These are phyloP conservation scores for Pichia sporocuriosa DNA, from an alignment of 805 yeast species.

Conservation along the genomic window DNA sequence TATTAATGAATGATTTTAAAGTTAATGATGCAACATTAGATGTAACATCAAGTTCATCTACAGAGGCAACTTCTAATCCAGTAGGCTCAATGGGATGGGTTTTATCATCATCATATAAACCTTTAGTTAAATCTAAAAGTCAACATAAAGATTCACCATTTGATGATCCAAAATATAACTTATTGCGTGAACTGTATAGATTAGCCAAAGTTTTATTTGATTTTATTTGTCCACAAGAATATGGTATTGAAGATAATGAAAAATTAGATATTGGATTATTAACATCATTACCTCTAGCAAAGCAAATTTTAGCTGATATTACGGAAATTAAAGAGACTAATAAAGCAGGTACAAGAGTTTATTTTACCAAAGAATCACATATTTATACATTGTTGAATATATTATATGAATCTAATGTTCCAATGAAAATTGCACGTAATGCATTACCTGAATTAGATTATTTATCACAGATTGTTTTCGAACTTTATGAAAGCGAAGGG, in stretches of 20 bases:
- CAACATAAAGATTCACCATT: constrained; percentile 40
- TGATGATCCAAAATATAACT: constrained; percentile 72
- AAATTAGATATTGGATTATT: constrained; percentile 92
- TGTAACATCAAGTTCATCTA: constrained; percentile 19
- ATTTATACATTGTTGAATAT: constrained; percentile 90
- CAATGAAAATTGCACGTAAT: constrained; percentile 92
- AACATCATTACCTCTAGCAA: constrained; percentile 90
- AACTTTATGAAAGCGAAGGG: constrained; percentile 74
- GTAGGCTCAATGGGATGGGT: constrained; percentile 77
- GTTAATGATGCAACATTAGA: constrained; percentile 38
- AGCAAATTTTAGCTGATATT: constrained; percentile 76
- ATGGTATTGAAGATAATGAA: constrained; percentile 93
- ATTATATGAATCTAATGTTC: constrained; percentile 84
- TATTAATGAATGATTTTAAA: constrained; percentile 72
- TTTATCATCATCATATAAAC: constrained; percentile 31
- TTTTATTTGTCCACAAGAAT: constrained; percentile 97
- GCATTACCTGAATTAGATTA: constrained; percentile 96
- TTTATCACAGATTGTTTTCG: constrained; percentile 89
- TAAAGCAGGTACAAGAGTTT: constrained; percentile 77
- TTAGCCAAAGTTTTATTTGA: constrained; percentile 91
- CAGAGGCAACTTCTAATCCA: constrained; percentile 18
- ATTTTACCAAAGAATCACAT: constrained; percentile 95
- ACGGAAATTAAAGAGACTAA: constrained; percentile 71
- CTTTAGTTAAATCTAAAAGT: constrained; percentile 18
- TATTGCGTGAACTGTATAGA: constrained; percentile 81